A percentile compares a stretch with the other conserved stretches of the same genome.
Evolutionary conservation across 2,329 filamentous ascomycete genomes (phyloP).

Genomic region (Gnomoniopsis smithogilvyi): DNA sequence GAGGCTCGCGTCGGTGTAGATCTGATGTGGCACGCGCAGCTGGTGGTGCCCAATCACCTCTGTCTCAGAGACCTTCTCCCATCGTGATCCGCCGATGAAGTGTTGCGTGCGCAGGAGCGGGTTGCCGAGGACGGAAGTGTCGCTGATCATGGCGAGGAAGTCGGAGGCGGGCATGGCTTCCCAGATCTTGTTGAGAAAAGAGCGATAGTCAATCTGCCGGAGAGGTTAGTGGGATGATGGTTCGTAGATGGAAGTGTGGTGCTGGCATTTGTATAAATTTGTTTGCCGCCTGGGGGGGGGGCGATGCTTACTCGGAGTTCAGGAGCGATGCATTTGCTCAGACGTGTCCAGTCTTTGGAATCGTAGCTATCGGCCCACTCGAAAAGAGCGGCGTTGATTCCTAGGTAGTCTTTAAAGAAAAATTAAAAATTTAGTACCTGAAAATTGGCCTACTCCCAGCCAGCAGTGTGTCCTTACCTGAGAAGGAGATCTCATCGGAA

Average conservation of each 20-base stretch:
- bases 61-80: conserved; percentile 55
- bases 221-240: conserved; percentile 3
- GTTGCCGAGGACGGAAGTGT: conserved; percentile 56
- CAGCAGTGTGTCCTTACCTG: conserved; percentile 14
- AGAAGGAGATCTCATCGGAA: conserved; percentile 16
- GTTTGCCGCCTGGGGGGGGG: neutral
- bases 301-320: conserved; percentile 42
- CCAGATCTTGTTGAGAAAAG: conserved; percentile 59
- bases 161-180: conserved; percentile 58
- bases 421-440: neutral
- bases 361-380: conserved; percentile 54
- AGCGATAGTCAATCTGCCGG: conserved; percentile 66
- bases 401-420: conserved; percentile 23
- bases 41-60: conserved; percentile 60
- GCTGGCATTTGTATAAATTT: neutral
- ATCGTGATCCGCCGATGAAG: conserved; percentile 58
- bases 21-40: conserved; percentile 59
- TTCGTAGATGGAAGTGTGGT: neutral
- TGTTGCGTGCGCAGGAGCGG: conserved; percentile 62
- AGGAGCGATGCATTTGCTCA: conserved; percentile 60
- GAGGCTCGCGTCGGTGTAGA: conserved; percentile 50
- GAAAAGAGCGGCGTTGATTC: conserved; percentile 23
- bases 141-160: conserved; percentile 59
- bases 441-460: too few relatives aligned
- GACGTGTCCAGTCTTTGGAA: conserved; percentile 61